Evolutionary conservation across 768 basidiomycete species (phyloP), one percentile per base, ranked within the genome.

Genomic region (Pulveroboletus sp.): DNA sequence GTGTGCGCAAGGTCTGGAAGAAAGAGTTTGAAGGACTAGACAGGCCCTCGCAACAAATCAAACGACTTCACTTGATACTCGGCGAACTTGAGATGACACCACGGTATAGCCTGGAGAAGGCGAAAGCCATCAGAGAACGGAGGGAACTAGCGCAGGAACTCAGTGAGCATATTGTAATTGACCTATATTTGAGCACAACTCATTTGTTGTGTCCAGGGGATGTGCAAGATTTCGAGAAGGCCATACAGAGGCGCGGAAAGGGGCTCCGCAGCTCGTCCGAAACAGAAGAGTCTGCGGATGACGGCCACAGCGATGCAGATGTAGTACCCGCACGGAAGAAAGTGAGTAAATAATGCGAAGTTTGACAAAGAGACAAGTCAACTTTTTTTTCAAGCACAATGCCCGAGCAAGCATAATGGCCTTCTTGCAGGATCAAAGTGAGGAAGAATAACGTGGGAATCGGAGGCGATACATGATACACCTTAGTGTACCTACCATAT

Each of bases 141-240:
- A 73, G 90, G 38, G 93, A 93, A 63, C 63, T 91, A 6, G 85
- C 79, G 20, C 74, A 89, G 51, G 90, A 93, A 61, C 74, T 93
- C 17, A 78, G 91, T 93, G 56, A 27, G 80, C 74, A 20, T 17
- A 3, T 17, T 6, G 36, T 46, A 13, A 14, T 8, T 7, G 4
- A 2, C n/a, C 11, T 29, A 6, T 29, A 14, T 37, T 23, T 46
- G 7, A 6, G 31, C 24, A 43, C 6, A 27, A 46, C 26, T 12
- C 22, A 30, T 20, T 34, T 12, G 6, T 37, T 24, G 13, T 20
- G 26, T 34, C 41, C 63, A 90, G 89, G 83, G 76, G 89, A 91
- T 54, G 88, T 92, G 17, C 71, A 81, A 53, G 74, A 78, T 43
- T 92, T 90, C 50, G 85, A 82, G 50, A 71, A 77, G 56, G 72